Evolutionary conservation across 2,329 filamentous ascomycete species (phyloP).

Genomic region (Bipolaris zeicola): DNA sequence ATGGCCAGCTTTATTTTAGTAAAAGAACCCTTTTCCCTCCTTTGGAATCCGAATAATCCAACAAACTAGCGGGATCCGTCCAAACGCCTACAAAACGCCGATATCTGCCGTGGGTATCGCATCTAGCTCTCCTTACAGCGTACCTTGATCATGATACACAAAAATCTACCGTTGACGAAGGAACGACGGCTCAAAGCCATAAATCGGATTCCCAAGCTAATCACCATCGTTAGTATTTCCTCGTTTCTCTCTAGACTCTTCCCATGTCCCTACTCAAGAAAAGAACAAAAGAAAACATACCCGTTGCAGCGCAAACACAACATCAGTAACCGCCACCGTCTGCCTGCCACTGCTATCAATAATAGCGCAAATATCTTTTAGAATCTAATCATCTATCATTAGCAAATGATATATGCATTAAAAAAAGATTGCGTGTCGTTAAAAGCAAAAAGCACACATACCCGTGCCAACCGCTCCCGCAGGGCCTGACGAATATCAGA

Average conservation of each 20-base stretch:
- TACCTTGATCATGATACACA: not conserved
- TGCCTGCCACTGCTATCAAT: slow-evolving; percentile 36
- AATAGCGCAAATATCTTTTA: slow-evolving; percentile 30
- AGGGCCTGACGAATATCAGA: slow-evolving; percentile 63
- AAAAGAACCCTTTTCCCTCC: not conserved
- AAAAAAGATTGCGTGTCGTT: too few species aligned
- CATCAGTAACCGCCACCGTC: slow-evolving; percentile 38
- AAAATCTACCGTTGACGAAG: slow-evolving; percentile 2
- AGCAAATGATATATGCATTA: not conserved
- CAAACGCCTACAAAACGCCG: not conserved
- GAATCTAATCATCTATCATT: slow-evolving; percentile 24
- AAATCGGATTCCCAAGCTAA: slow-evolving; percentile 30
- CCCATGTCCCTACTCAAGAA: not conserved
- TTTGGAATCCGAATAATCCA: too few species aligned
- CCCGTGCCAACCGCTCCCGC: slow-evolving; percentile 53
- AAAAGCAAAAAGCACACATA: slow-evolving; percentile 13
- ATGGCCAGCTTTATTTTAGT: not conserved
- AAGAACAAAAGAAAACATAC: slow-evolving; percentile 23
- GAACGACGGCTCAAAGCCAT: slow-evolving; percentile 34
- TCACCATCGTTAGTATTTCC: slow-evolving; percentile 2
- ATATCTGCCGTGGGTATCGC: not conserved
- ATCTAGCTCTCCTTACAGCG: not conserved
- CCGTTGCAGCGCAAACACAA: slow-evolving; percentile 40
- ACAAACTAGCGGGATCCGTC: not conserved
- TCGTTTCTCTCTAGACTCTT: not conserved